A percentile compares a stretch with the other conserved stretches of the same genome.
These are phyloP conservation scores for Mycena capillaripes DNA, from an alignment of 768 basidiomycete species.

Conservation along the genomic window DNA sequence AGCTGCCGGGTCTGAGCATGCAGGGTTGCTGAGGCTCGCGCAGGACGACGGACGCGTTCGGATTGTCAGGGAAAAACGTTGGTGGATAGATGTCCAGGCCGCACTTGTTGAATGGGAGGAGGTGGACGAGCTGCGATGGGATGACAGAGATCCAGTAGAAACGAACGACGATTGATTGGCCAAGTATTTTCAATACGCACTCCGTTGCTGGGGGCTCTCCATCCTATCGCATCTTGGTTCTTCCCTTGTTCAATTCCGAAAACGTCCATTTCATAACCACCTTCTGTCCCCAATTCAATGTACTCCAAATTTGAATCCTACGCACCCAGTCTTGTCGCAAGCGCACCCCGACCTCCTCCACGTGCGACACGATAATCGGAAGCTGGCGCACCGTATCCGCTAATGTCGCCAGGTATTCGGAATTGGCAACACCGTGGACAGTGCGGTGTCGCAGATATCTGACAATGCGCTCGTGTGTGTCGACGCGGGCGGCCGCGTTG, in stretches of 20 bases:
- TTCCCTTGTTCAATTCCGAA: constrained; percentile 25
- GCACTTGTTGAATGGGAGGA: constrained; percentile 33
- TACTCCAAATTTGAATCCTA: constrained; percentile 1
- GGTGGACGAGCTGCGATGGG: constrained; percentile 29
- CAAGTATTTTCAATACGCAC: too few relatives aligned
- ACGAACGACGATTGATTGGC: neutral
- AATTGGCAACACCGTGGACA: neutral
- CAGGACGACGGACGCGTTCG: constrained; percentile 29
- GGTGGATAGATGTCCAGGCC: constrained; percentile 36
- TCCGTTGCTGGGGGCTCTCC: too few relatives aligned
- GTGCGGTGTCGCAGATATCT: constrained; percentile 25
- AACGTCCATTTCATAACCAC: constrained; percentile 32
- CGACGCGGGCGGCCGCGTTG: constrained; percentile 11
- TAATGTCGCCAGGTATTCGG: constrained; percentile 5
- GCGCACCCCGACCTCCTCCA: constrained; percentile 14
- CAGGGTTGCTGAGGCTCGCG: constrained; percentile 23
- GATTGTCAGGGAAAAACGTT: constrained; percentile 23
- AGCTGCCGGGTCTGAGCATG: constrained; percentile 11
- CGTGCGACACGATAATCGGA: constrained; percentile 26
- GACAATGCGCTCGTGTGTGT: constrained; percentile 14
- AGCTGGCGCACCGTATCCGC: constrained; percentile 31
- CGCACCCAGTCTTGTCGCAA: constrained; percentile 7
- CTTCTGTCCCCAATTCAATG: constrained; percentile 22
- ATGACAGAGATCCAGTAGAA: constrained; percentile 21
- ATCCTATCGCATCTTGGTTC: constrained; percentile 20